Conservation (phyloP, 495 filamentous ascomycete species). For the Aspergillus sparsus region DNA sequence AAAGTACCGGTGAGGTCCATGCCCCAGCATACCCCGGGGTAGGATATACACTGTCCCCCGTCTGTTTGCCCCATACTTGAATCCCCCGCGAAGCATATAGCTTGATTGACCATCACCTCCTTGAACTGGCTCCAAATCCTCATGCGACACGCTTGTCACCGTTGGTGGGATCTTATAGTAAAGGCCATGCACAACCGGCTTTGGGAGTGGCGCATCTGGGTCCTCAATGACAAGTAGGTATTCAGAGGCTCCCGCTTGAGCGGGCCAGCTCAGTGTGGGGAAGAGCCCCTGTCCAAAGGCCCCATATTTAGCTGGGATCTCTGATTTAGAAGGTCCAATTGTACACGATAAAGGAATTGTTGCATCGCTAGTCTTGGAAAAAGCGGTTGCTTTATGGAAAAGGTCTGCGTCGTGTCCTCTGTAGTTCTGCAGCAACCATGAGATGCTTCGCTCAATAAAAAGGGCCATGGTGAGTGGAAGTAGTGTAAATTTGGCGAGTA, state of each 20-base stretch:
- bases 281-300: neutral
- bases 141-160: constrained; percentile 30
- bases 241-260: constrained; percentile 20
- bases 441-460: neutral
- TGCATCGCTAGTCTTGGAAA: neutral
- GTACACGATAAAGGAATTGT: constrained; percentile 3
- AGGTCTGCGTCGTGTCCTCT: constrained; percentile 5
- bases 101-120: constrained; percentile 17
- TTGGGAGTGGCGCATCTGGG: constrained; percentile 50
- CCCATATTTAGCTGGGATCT: neutral
- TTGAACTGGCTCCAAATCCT: constrained; percentile 33
- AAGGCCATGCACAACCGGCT: constrained; percentile 48
- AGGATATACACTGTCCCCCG: constrained; percentile 37
- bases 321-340: neutral
- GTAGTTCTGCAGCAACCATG: constrained; percentile 4
- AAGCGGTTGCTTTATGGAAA: neutral
- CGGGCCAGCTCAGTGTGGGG: neutral
- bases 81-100: constrained; percentile 38
- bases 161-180: constrained; percentile 41
- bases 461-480: constrained; percentile 2
- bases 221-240: constrained; percentile 51
- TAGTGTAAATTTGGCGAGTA: neutral
- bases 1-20: constrained; percentile 52
- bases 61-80: constrained; percentile 43
- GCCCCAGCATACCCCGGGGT: constrained; percentile 43